Evolutionary conservation across 495 filamentous ascomycete genomes (phyloP).

Genomic region (Hypoxylon trugodes): DNA sequence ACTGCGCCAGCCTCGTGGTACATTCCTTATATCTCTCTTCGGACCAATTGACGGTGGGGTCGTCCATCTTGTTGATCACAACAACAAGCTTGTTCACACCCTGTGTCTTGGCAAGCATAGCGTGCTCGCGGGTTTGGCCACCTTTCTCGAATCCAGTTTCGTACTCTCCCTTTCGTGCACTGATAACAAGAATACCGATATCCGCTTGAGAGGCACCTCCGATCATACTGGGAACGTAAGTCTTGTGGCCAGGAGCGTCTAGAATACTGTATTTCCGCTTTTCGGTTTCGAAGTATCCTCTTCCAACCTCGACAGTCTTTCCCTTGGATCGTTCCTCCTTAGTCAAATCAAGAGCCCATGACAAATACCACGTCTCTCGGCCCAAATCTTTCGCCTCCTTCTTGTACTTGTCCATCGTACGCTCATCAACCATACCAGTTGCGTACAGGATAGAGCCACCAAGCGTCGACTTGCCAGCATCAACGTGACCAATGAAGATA

Average conservation of each 20-base stretch:
- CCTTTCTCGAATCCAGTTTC: slow-evolving; percentile 99
- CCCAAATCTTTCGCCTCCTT: slow-evolving; percentile 94
- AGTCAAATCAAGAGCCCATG: slow-evolving; percentile 95
- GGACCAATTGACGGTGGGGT: slow-evolving; percentile 93
- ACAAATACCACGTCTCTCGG: slow-evolving; percentile 97
- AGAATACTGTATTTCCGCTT: slow-evolving; percentile 90
- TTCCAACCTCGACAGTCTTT: slow-evolving; percentile 97
- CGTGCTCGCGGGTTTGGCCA: slow-evolving; percentile 96
- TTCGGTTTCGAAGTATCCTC: slow-evolving; percentile 95
- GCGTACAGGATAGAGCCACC: slow-evolving; percentile 90
- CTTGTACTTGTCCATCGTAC: slow-evolving; percentile 98
- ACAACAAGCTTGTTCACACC: slow-evolving; percentile 94
- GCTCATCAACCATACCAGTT: slow-evolving; percentile 98
- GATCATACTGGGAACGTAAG: slow-evolving; percentile 95
- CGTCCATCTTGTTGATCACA: slow-evolving; percentile 98
- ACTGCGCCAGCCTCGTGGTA: slow-evolving; percentile 83
- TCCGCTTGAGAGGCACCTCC: slow-evolving; percentile 96
- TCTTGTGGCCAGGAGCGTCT: slow-evolving; percentile 97
- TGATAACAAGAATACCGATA: slow-evolving; percentile 95
- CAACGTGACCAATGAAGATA: slow-evolving; percentile 98
- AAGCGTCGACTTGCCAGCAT: slow-evolving; percentile 95
- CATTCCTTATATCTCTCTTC: slow-evolving; percentile 92
- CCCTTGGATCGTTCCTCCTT: slow-evolving; percentile 97
- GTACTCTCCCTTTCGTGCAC: slow-evolving; percentile 97
- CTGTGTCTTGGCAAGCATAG: slow-evolving; percentile 96